Percentiles rank a stretch among this genome's conserved stretches.
These are phyloP conservation scores for Melastoma candidum DNA, from an alignment of 441 rosid species.

Conservation along the genomic window DNA sequence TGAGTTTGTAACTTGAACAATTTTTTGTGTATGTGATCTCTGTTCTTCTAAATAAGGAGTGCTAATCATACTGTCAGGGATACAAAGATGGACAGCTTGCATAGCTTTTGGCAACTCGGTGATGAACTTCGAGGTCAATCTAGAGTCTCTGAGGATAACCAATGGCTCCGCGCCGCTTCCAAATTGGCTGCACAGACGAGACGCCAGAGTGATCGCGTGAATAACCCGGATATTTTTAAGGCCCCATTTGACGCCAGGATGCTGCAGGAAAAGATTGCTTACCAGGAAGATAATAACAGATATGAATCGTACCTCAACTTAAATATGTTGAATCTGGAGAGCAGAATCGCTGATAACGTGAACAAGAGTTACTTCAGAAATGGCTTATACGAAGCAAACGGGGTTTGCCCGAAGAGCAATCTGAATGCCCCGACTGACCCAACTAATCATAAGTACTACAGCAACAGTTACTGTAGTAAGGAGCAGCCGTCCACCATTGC, in stretches of 20 bases:
- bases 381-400: slow-evolving; percentile 49
- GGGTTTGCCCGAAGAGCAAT: slow-evolving; percentile 57
- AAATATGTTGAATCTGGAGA: slow-evolving; percentile 71
- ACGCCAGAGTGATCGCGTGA: slow-evolving; percentile 71
- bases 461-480: slow-evolving; percentile 44
- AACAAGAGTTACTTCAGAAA: slow-evolving; percentile 48
- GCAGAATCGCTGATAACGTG: slow-evolving; percentile 41
- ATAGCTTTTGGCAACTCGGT: slow-evolving; percentile 86
- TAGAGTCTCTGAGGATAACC: slow-evolving; percentile 73
- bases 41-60: no score
- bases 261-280: slow-evolving; percentile 42
- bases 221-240: slow-evolving; percentile 82
- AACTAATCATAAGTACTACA: slow-evolving; percentile 51
- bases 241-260: slow-evolving; percentile 49
- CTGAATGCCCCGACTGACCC: slow-evolving; percentile 33
- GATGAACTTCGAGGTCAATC: slow-evolving; percentile 91
- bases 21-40: no score
- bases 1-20: no score
- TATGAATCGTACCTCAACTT: slow-evolving; percentile 50
- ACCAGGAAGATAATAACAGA: slow-evolving; percentile 65
- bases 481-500: slow-evolving; percentile 25
- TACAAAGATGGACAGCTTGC: slow-evolving; percentile 49
- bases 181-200: slow-evolving; percentile 87
- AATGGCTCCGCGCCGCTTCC: slow-evolving; percentile 82
- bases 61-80: slow-evolving; percentile 9